Evolutionary conservation across 1,139 yeast genomes (phyloP).

Genomic region (Lodderomyces oxycetoniae): DNA sequence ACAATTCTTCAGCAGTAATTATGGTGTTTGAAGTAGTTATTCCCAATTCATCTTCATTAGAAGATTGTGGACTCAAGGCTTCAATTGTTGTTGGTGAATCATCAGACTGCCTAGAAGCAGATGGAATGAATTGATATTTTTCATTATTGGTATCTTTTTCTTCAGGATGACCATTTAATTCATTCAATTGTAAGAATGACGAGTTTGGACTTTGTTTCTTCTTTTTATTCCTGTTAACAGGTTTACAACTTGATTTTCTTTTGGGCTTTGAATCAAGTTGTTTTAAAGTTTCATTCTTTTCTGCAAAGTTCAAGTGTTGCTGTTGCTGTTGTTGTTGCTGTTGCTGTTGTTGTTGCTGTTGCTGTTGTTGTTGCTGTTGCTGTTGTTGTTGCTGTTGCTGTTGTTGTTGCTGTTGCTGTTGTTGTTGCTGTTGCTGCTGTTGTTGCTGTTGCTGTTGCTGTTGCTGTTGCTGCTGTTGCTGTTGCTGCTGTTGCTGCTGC

Average conservation of each 20-base stretch:
- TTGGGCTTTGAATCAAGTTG: slow-evolving; percentile 8
- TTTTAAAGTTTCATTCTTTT: slow-evolving; percentile 6
- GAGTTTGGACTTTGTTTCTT: slow-evolving; percentile 3
- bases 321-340: slow-evolving; percentile 7
- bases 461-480: neutral
- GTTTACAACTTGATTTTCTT: slow-evolving; percentile 12
- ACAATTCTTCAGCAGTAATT: slow-evolving; percentile 16
- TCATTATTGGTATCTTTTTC: neutral
- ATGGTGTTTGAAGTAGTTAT: slow-evolving; percentile 3
- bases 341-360: too few relatives aligned
- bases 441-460: neutral
- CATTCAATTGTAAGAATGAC: too few relatives aligned
- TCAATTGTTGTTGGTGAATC: slow-evolving; percentile 17
- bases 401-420: neutral
- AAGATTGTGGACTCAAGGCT: slow-evolving; percentile 16
- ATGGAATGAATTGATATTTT: neutral
- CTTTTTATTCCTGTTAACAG: slow-evolving; percentile 7
- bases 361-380: too few relatives aligned
- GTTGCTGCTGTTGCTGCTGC: slow-evolving; percentile 1
- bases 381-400: neutral
- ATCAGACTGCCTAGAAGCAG: neutral
- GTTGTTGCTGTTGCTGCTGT: neutral
- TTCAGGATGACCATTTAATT: neutral
- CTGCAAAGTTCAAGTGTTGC: slow-evolving; percentile 4
- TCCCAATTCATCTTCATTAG: slow-evolving; percentile 8